Evolutionary conservation across 768 basidiomycete species (phyloP), one percentile per base, ranked within the genome.

Genomic region (Suillus fuscotomentosus): DNA sequence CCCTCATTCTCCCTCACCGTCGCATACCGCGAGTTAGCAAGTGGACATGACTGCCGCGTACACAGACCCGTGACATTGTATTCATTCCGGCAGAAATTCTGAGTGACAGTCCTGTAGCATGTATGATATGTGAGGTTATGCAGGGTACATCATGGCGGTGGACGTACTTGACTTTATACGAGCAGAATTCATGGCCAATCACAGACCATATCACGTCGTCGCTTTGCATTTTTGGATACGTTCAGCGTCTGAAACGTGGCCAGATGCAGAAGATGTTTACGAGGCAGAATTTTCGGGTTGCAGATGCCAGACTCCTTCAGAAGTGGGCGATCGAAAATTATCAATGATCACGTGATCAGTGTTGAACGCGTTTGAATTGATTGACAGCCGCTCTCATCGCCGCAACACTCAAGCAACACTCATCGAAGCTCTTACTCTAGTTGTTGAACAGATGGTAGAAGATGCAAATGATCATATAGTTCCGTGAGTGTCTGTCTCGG

Each of bases 161-260:
- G 27, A 82, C 93, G 75, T 70, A 96, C 97, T 97, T 99, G 83
- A 99, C 96, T 91, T 98, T 99, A 79, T 97, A 99, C 0, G 97
- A 97, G 82, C 97, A 99, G 77, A 98, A 98, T 71, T 95, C 94
- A 63, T 87, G 84, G 78, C 94, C 94, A 74, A 96, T 95, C 38
- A 95, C 92, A 22, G 89, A 92, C 97, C 97, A 99, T 68, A 99
- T 98, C 68, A 98, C 92, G 79, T 99, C 97, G 91, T 99, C 97
- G 78, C 89, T 91, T 76, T 94, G 92, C 91, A 94, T 94, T 64
- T 59, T 72, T 57, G 51, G 38, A 59, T 59, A 27, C 5, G 15
- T 10, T 17, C 38, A 45, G 13, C 31, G 42, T 27, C 31, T 20
- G 54, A 54, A 60, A 42, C 41, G 11, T 27, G 11, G 9, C 63